phyloP scores from a whole-genome alignment of 2,329 filamentous ascomycete species.

The Xylariaceae sp. region DNA sequence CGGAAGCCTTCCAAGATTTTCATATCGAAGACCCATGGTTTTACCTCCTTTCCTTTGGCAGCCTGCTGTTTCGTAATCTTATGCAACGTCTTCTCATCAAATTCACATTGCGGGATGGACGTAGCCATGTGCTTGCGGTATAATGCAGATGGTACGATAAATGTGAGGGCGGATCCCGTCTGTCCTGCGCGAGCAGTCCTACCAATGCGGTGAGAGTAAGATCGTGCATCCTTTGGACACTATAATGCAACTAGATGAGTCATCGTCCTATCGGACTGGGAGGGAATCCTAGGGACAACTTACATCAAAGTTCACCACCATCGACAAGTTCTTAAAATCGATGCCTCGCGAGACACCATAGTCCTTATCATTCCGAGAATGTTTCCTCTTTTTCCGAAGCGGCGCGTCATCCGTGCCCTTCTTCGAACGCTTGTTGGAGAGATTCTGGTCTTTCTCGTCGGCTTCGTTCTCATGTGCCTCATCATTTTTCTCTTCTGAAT shows the following conservation, averaged over 20 bases:
- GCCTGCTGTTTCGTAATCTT: conserved; percentile 77
- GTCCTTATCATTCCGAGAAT: conserved; percentile 70
- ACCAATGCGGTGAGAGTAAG: conserved; percentile 95
- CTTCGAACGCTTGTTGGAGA: conserved; percentile 29
- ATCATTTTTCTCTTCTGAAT: conserved; percentile 34
- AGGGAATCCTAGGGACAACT: neutral
- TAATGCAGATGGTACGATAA: conserved; percentile 78
- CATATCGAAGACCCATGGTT: conserved; percentile 94
- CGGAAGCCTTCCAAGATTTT: conserved; percentile 89
- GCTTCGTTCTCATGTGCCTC: conserved; percentile 29
- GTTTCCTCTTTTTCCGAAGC: conserved; percentile 63
- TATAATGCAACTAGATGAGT: neutral
- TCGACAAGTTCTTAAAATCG: conserved; percentile 93
- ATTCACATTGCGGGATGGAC: conserved; percentile 67
- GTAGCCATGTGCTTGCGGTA: conserved; percentile 91
- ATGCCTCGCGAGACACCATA: conserved; percentile 96
- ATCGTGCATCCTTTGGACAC: conserved; percentile 80
- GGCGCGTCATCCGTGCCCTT: conserved; percentile 29
- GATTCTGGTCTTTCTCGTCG: conserved; percentile 46
- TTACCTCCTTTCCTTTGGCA: conserved; percentile 76
- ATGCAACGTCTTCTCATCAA: conserved; percentile 80
- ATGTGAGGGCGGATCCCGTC: conserved; percentile 92
- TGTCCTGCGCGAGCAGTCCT: conserved; percentile 89
- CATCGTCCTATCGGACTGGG: neutral
- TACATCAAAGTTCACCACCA: conserved; percentile 89